Percentiles rank a stretch among this genome's conserved stretches.
Evolutionary conservation across 352 stramenopile species (phyloP).

Genomic region (Phytophthora chlamydospora): DNA sequence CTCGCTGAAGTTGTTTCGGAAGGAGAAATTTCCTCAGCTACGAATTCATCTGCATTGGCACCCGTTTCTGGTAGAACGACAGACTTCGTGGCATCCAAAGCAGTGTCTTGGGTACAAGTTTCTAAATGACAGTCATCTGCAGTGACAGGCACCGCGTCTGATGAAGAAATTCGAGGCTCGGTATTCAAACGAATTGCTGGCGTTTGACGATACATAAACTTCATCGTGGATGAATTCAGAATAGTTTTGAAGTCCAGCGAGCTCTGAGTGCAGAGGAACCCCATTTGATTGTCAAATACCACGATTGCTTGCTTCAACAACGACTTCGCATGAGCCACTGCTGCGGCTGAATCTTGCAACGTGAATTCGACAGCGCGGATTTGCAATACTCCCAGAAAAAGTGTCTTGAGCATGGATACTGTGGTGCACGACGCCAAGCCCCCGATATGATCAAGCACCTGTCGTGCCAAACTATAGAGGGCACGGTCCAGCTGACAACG

Average conservation of each 20-base stretch:
- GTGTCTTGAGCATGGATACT: slow-evolving; percentile 7
- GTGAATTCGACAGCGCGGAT: slow-evolving; percentile 63
- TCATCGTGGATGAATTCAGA: slow-evolving; percentile 38
- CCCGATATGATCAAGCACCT: slow-evolving; percentile 11
- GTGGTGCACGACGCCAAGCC: background rate
- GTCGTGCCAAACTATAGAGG: slow-evolving; percentile 25
- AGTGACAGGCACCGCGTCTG: background rate
- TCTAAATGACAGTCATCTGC: background rate
- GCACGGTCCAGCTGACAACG: slow-evolving; percentile 49
- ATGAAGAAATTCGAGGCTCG: background rate
- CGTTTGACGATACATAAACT: slow-evolving; percentile 34
- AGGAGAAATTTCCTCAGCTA: background rate
- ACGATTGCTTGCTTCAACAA: slow-evolving; percentile 60
- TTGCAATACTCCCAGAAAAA: slow-evolving; percentile 66
- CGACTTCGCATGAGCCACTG: slow-evolving; percentile 41
- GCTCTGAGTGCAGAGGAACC: slow-evolving; percentile 53
- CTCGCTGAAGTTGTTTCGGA: background rate
- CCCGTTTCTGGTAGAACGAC: background rate
- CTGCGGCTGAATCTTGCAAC: slow-evolving; percentile 27
- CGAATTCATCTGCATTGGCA: background rate
- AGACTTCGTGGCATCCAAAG: background rate
- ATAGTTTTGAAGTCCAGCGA: slow-evolving; percentile 64
- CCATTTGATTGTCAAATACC: slow-evolving; percentile 70
- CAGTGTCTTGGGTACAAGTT: background rate
- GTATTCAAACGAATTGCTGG: background rate